A percentile compares a stretch with the other conserved stretches of the same genome.
Evolutionary conservation across 2,329 filamentous ascomycete species (phyloP).

Genomic region (Curvularia verruculosa): DNA sequence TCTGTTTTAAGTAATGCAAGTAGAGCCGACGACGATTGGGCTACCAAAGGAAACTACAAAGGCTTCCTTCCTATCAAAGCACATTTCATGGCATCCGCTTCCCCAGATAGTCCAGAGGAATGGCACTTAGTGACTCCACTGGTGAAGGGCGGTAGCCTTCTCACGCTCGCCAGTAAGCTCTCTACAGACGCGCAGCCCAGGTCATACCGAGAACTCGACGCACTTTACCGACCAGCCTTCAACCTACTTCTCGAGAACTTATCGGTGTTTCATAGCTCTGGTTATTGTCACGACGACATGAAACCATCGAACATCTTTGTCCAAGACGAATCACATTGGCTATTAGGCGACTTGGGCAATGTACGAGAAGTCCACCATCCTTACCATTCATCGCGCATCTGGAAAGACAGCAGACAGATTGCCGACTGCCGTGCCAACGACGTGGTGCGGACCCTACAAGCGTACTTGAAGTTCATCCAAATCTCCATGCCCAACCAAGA

Average conservation of each 20-base stretch:
- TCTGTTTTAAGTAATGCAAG: neutral
- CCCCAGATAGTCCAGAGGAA: slow-evolving; percentile 13
- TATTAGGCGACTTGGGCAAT: slow-evolving; percentile 47
- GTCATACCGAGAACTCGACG: slow-evolving; percentile 29
- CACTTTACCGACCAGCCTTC: slow-evolving; percentile 37
- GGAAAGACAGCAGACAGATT: slow-evolving; percentile 32
- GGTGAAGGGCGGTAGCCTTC: slow-evolving; percentile 22
- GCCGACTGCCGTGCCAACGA: slow-evolving; percentile 41
- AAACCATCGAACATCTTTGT: slow-evolving; percentile 47
- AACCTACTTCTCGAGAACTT: slow-evolving; percentile 33
- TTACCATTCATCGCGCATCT: slow-evolving; percentile 33
- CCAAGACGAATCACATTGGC: slow-evolving; percentile 29
- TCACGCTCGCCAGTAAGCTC: slow-evolving; percentile 16
- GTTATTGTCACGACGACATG: slow-evolving; percentile 49
- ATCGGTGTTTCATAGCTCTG: slow-evolving; percentile 32
- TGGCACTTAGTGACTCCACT: slow-evolving; percentile 33
- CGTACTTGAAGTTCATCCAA: slow-evolving; percentile 35
- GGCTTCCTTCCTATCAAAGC: slow-evolving; percentile 28
- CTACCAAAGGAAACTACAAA: neutral
- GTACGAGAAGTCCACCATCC: slow-evolving; percentile 39
- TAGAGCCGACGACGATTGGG: neutral
- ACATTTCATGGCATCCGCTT: slow-evolving; percentile 24
- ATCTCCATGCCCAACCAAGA: slow-evolving; percentile 13
- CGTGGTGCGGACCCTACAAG: slow-evolving; percentile 36
- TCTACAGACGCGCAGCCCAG: neutral